phyloP scores from a whole-genome alignment of 2,329 filamentous ascomycete genomes.

The Volutella citrinella region DNA sequence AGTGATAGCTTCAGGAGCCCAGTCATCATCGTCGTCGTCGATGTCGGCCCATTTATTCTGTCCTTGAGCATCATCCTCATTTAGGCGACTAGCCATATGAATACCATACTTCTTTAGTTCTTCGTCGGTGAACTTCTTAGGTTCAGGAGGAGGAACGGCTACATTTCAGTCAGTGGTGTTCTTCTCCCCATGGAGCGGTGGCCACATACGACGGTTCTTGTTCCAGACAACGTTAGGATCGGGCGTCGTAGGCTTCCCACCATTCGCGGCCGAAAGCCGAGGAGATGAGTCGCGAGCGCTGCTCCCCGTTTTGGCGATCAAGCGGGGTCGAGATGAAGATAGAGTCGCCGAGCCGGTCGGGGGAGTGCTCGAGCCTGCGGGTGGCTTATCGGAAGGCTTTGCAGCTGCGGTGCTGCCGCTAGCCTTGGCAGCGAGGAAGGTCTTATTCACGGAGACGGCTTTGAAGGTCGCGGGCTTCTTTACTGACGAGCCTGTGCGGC shows the following conservation, averaged over 20 bases:
- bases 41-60: constrained; percentile 88
- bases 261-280: constrained; percentile 46
- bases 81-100: constrained; percentile 75
- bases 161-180: too few species aligned
- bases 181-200: too few species aligned
- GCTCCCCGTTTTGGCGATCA: constrained; percentile 72
- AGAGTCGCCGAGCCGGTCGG: constrained; percentile 44
- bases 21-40: constrained; percentile 84
- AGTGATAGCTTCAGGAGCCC: constrained; percentile 79
- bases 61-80: constrained; percentile 69
- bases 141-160: constrained; percentile 65
- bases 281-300: constrained; percentile 52
- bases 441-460: constrained; percentile 81
- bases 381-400: constrained; percentile 51
- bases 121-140: constrained; percentile 82
- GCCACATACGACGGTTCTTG: constrained; percentile 79
- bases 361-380: constrained; percentile 44
- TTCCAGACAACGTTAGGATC: constrained; percentile 81
- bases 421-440: constrained; percentile 73
- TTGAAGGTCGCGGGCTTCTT: constrained; percentile 82
- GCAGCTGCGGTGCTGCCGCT: constrained; percentile 40
- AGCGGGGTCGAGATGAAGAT: constrained; percentile 61
- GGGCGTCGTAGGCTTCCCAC: constrained; percentile 60
- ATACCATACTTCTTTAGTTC: constrained; percentile 85
- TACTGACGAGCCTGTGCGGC: constrained; percentile 54